Evolutionary conservation across 2,329 filamentous ascomycete genomes (phyloP).

Genomic region (Trichoderma asperellum): DNA sequence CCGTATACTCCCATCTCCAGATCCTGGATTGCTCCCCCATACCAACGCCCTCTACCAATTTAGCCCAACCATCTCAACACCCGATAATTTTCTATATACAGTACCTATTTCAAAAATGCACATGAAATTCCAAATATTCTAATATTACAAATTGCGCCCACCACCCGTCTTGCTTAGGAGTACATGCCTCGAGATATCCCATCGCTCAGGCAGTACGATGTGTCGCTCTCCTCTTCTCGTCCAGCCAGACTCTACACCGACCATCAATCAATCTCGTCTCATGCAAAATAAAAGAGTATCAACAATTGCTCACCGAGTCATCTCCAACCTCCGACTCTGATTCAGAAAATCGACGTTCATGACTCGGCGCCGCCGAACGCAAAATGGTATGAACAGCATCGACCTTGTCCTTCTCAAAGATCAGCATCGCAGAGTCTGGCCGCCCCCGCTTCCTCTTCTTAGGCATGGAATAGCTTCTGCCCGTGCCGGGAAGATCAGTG

Average conservation of each 20-base stretch:
- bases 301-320: constrained; percentile 3
- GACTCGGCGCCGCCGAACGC: background rate
- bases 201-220: too few relatives aligned
- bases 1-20: background rate
- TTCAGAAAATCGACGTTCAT: background rate
- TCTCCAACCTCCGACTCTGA: background rate
- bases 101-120: background rate
- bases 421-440: background rate
- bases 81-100: background rate
- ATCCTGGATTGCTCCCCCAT: background rate
- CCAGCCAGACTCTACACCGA: too few relatives aligned
- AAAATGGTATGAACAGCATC: background rate
- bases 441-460: constrained; percentile 11
- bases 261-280: background rate
- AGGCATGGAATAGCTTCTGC: background rate
- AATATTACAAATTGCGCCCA: too few relatives aligned
- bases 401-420: background rate
- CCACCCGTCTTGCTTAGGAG: too few relatives aligned
- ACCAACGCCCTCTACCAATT: background rate
- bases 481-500: background rate
- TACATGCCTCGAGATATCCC: too few relatives aligned
- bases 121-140: too few relatives aligned
- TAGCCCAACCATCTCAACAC: background rate
- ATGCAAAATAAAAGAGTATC: background rate
- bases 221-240: too few relatives aligned